These are phyloP conservation scores for Coemansia sp. DNA, from an alignment of 192 early-diverging fungal genomes.

Conservation along the genomic window DNA sequence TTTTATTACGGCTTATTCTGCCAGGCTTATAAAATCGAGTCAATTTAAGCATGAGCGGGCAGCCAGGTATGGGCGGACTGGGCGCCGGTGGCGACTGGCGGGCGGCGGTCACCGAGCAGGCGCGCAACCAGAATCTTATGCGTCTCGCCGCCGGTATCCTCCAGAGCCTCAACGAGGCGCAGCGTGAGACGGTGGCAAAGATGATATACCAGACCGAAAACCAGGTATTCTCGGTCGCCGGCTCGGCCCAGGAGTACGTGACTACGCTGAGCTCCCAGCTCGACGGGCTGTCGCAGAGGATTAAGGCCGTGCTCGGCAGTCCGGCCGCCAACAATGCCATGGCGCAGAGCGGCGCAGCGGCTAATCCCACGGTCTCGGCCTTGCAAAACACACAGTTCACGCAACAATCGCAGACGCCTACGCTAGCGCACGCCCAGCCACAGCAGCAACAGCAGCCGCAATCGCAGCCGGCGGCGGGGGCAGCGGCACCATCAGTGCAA, in stretches of 20 bases:
- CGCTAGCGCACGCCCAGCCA: constrained; percentile 9
- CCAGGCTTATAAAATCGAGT: neutral
- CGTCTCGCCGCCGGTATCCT: constrained; percentile 6
- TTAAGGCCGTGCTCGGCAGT: constrained; percentile 1
- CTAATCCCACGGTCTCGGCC: neutral
- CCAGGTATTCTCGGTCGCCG: constrained; percentile 10
- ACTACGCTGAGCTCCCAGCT: constrained; percentile 6
- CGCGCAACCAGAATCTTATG: constrained; percentile 14
- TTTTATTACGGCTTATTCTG: no score
- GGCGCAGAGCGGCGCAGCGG: constrained; percentile 3
- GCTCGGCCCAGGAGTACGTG: constrained; percentile 32
- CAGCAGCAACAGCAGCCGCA: constrained; percentile 27
- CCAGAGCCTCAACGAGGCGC: constrained; percentile 13
- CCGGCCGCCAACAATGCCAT: constrained; percentile 2
- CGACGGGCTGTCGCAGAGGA: constrained; percentile 9
- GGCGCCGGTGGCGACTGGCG: constrained; percentile 26
- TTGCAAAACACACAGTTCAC: constrained; percentile 10
- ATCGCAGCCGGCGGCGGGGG: constrained; percentile 6
- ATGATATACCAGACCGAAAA: constrained; percentile 10
- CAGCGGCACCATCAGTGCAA: constrained; percentile 2
- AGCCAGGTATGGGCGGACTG: constrained; percentile 11
- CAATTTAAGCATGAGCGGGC: constrained; percentile 20
- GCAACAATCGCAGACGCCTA: constrained; percentile 7
- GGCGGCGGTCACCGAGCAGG: constrained; percentile 12
- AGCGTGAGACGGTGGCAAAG: constrained; percentile 3